Evolutionary conservation across 352 stramenopile species (phyloP).

Genomic region (Phytophthora pisi): DNA sequence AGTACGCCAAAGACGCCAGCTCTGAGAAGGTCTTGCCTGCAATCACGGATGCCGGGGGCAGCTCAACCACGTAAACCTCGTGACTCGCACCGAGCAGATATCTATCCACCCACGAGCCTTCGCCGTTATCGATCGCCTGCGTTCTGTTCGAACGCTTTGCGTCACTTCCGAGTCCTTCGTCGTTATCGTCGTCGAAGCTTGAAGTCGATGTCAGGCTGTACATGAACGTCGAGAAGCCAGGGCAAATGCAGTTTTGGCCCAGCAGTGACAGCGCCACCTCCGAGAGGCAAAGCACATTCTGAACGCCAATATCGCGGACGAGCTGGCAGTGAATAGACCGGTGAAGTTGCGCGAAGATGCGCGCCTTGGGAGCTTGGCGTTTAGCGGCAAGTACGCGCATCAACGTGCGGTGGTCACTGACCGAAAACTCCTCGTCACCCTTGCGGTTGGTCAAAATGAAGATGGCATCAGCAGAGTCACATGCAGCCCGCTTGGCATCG

Average conservation of each 20-base stretch:
- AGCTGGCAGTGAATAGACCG: slow-evolving; percentile 76
- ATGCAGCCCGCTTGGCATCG: slow-evolving; percentile 74
- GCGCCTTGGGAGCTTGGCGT: slow-evolving; percentile 56
- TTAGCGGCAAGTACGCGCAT: slow-evolving; percentile 83
- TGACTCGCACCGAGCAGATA: slow-evolving; percentile 80
- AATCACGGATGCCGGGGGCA: slow-evolving; percentile 60
- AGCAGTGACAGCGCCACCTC: slow-evolving; percentile 82
- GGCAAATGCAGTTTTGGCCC: slow-evolving; percentile 87
- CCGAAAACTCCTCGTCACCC: slow-evolving; percentile 68
- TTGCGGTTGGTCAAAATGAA: slow-evolving; percentile 79
- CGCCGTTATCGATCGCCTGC: slow-evolving; percentile 33
- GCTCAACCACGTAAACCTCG: slow-evolving; percentile 77
- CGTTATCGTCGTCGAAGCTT: slow-evolving; percentile 56
- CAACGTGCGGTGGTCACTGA: slow-evolving; percentile 80
- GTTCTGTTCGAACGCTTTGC: slow-evolving; percentile 33
- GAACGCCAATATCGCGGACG: slow-evolving; percentile 75
- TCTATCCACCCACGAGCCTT: slow-evolving; percentile 68
- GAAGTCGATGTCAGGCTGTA: slow-evolving; percentile 88
- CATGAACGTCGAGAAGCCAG: slow-evolving; percentile 87
- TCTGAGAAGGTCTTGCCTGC: slow-evolving; percentile 81
- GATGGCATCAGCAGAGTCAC: slow-evolving; percentile 66
- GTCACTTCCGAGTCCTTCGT: slow-evolving; percentile 41
- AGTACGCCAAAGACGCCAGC: slow-evolving; percentile 78
- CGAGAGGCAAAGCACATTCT: slow-evolving; percentile 82
- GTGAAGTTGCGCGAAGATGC: slow-evolving; percentile 79